Evolutionary conservation across 148 eudicot genomes (phyloP).

Genomic region (Spergularia bocconei): DNA sequence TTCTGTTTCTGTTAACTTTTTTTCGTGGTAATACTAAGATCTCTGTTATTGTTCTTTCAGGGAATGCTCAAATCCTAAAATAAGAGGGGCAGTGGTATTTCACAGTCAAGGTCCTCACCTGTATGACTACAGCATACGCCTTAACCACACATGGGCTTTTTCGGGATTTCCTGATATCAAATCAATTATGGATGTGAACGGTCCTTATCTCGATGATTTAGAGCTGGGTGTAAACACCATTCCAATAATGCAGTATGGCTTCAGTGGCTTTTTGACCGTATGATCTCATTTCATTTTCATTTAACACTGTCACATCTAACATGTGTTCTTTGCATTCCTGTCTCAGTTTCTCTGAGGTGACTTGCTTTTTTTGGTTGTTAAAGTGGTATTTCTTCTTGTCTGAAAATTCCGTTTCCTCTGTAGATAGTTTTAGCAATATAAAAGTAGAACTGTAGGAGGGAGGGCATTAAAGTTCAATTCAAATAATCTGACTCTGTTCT

Average conservation of each 20-base stretch:
- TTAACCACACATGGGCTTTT: constrained; percentile 98
- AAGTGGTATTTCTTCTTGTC: not conserved
- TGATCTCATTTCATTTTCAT: constrained; percentile 34
- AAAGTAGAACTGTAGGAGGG: not conserved
- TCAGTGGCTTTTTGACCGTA: constrained; percentile 97
- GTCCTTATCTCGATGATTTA: constrained; percentile 93
- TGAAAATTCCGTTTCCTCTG: too few relatives aligned
- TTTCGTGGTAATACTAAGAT: constrained; percentile 5
- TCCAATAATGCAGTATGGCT: constrained; percentile 90
- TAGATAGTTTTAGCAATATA: too few relatives aligned
- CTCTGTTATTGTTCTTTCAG: constrained; percentile 35
- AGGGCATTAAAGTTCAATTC: not conserved
- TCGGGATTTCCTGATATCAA: constrained; percentile 93
- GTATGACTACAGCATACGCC: constrained; percentile 95
- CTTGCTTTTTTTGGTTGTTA: not conserved
- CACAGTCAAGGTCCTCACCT: constrained; percentile 84
- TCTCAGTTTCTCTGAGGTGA: not conserved
- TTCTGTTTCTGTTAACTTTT: not conserved
- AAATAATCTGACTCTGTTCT: not conserved
- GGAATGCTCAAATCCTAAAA: constrained; percentile 72
- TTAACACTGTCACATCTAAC: constrained; percentile 14
- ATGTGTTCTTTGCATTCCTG: constrained; percentile 9
- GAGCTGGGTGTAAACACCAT: constrained; percentile 69
- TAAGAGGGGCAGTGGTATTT: constrained; percentile 94
- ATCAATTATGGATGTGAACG: constrained; percentile 89